phyloP scores from a whole-genome alignment of 352 stramenopile genomes.

The Pythium folliculosum region DNA sequence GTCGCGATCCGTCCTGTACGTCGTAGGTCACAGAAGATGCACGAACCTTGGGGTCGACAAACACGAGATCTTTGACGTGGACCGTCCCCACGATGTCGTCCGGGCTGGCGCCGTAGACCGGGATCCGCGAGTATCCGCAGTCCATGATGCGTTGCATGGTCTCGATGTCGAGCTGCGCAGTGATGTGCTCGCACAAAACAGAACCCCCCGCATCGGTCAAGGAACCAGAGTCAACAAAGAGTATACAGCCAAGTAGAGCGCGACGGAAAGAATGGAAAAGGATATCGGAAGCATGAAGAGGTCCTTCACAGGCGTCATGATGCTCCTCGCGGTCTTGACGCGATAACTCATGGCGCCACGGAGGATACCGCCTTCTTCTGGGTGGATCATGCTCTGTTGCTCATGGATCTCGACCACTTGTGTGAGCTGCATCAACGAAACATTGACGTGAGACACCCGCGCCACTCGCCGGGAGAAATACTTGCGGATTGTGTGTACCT shows the following conservation, averaged over 20 bases:
- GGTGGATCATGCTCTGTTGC: conserved; percentile 91
- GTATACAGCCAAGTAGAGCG: conserved; percentile 36
- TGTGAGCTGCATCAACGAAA: conserved; percentile 66
- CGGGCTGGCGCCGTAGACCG: conserved; percentile 76
- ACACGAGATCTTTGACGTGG: conserved; percentile 99
- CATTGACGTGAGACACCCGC: not conserved
- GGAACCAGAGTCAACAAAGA: conserved; percentile 18
- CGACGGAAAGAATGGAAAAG: not conserved
- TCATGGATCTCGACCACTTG: conserved; percentile 98
- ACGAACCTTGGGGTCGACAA: conserved; percentile 96
- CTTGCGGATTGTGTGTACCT: conserved; percentile 28
- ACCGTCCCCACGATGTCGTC: conserved; percentile 97
- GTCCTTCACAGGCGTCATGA: conserved; percentile 94
- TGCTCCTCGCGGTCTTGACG: conserved; percentile 86
- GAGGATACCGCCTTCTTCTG: conserved; percentile 94
- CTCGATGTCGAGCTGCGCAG: conserved; percentile 54
- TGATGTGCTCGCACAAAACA: conserved; percentile 13
- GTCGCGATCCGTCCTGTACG: too few relatives aligned
- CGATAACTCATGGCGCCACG: conserved; percentile 95
- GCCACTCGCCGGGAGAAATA: too few relatives aligned
- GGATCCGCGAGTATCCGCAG: conserved; percentile 95
- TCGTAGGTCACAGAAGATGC: conserved; percentile 10
- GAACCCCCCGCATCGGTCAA: not conserved
- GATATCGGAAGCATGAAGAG: conserved; percentile 93
- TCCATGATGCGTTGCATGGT: conserved; percentile 96